Evolutionary conservation across 768 basidiomycete species (phyloP), one percentile per base, ranked within the genome.

Genomic region (Russula griseocarnosa): DNA sequence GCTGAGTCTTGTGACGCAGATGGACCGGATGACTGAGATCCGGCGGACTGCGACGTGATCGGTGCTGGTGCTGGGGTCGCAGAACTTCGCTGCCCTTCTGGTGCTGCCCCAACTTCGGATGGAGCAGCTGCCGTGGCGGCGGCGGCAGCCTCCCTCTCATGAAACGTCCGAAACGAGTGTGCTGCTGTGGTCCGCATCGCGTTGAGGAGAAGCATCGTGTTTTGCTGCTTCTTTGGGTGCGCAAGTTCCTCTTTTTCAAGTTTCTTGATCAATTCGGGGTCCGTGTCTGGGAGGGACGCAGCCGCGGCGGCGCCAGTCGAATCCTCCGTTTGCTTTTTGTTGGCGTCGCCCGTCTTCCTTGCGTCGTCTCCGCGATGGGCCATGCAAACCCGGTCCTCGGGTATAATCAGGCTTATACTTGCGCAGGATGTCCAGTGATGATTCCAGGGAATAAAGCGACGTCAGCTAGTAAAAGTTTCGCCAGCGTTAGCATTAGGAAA

Each of bases 111-210:
- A 0, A 20, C 49, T 24, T 56, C 63, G 2, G 55, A 56, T 6
- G 58, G 32, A 20, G 54, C 54, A 32, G 74, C 72, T 13, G 74
- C 74, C 20, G 32, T 62, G 73, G 53, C 44, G 14, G 74, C 74
- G 14, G 74, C 74, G 22, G 74, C 66, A 72, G 78, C 38, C 81
- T 75, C 34, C 80, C 74, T 59, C 38, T 59, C 52, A 14, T 63
- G 60, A 61, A 85, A 79, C 0, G 83, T 75, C 65, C 79, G 77
- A 66, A 77, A 83, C 22, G 89, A 82, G 68, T 92, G 89, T 53
- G 81, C 76, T 7, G 88, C 90, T 0, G 91, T 90, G 5, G 88
- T 83, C 67, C 80, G 83, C 89, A 94, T 90, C 9, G 92, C 92
- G 65, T 87, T 86, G 70, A 85, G 75, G 67, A 93, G 79, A 24